Evolutionary conservation across 2,329 filamentous ascomycete species (phyloP), one percentile per base, ranked within the genome.

Genomic region (Pestalotiopsis sp.): DNA sequence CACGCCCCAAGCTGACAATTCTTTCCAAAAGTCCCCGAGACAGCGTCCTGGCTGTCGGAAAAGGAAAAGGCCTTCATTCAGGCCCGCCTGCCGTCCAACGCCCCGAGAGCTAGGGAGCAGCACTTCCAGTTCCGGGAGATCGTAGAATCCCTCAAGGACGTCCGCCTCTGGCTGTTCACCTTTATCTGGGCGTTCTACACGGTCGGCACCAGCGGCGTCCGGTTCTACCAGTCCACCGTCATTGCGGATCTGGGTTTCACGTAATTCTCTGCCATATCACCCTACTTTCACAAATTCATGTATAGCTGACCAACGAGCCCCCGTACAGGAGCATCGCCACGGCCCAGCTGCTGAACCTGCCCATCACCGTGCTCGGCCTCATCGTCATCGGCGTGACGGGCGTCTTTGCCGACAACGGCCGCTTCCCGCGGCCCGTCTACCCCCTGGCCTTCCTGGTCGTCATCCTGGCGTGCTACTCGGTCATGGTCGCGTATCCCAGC

Each of bases 281-380:
- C 36, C 14, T 56, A 3, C 17, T 23, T 36, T 2, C 13, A 11
- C 2, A 12, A 20, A n/a, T 14, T 9, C n/a, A 40, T 0, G 9
- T n/a, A 11, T 23, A n/a, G 27, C 58, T 27, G 23, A 23, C 58
- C 4, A 27, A 20, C 57, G 27, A 66, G 11, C 7, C 11, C 14
- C n/a, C 14, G 40, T 60, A 2, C 41, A 84, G 79, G 20, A 81
- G 78, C 11, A 85, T 86, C 61, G 83, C 83, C 1, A 75, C 80
- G 61, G 80, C 81, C 3, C 84, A 86, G 70, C 79, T 87, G 0
- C 81, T 86, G 60, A 86, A 86, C 69, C 78, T 86, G 14, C 84
- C 84, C 1, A 82, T 83, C 27, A 80, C 83, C 0, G 75, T 83
- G 14, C 74, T 82, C 11, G 78, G 80, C 2, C 76, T 85, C 52